A percentile compares a stretch with the other conserved stretches of the same genome.
Evolutionary conservation across 768 basidiomycete species (phyloP).

Genomic region (Botryobasidium botryosum): DNA sequence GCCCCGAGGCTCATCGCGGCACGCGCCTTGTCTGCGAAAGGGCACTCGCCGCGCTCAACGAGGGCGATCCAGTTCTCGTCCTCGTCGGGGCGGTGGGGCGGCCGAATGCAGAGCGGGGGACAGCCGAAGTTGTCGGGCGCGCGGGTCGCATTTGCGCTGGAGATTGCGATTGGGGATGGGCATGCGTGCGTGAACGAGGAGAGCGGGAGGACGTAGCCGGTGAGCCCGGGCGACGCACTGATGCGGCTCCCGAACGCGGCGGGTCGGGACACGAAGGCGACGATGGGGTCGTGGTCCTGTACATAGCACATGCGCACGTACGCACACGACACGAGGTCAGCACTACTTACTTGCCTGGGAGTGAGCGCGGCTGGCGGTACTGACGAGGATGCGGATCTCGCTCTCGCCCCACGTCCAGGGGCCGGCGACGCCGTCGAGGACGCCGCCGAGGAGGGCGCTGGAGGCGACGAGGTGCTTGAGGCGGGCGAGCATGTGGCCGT

Average conservation of each 20-base stretch:
- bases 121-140: constrained; percentile 40
- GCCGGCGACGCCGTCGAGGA: no score
- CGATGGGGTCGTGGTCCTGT: constrained; percentile 10
- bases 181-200: constrained; percentile 46
- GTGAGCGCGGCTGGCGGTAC: neutral
- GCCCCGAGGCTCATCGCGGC: constrained; percentile 61
- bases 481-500: no score
- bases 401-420: constrained; percentile 3
- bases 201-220: constrained; percentile 56
- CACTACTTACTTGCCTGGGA: no score
- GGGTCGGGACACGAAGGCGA: constrained; percentile 45
- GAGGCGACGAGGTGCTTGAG: no score
- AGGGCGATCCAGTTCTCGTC: constrained; percentile 79
- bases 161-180: constrained; percentile 13
- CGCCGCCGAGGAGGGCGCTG: no score
- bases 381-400: constrained; percentile 9
- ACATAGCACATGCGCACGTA: neutral
- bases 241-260: constrained; percentile 51
- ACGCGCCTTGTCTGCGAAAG: constrained; percentile 76
- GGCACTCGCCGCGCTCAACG: constrained; percentile 75
- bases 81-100: constrained; percentile 36
- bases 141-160: constrained; percentile 2
- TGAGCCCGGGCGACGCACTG: constrained; percentile 33
- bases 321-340: no score
- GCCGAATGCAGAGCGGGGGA: constrained; percentile 44